Conservation (phyloP, 2,329 filamentous ascomycete genomes). For the Cercospora sp. region DNA sequence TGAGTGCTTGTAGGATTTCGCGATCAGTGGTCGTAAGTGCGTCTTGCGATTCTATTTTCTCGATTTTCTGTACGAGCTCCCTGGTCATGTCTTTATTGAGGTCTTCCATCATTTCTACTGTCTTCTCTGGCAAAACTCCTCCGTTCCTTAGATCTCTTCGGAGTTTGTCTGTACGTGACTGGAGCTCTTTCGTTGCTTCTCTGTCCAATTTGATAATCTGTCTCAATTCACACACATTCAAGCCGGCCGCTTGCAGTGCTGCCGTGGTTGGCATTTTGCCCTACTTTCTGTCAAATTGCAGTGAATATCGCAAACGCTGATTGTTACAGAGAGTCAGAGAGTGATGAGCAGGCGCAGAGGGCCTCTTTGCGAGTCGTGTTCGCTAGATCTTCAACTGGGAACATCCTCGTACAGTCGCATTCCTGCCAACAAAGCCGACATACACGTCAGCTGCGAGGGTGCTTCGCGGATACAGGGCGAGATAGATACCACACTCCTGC, state of each 20-base stretch:
- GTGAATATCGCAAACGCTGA: background rate
- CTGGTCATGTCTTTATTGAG: constrained; percentile 30
- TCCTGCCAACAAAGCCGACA: constrained; percentile 20
- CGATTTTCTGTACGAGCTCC: constrained; percentile 29
- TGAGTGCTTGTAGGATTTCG: constrained; percentile 30
- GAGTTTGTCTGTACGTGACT: constrained; percentile 26
- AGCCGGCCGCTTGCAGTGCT: constrained; percentile 20
- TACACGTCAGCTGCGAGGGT: constrained; percentile 17
- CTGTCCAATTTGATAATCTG: constrained; percentile 27
- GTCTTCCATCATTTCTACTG: constrained; percentile 23
- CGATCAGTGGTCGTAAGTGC: constrained; percentile 25
- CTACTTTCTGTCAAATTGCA: background rate
- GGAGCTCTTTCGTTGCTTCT: constrained; percentile 26
- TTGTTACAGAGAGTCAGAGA: background rate
- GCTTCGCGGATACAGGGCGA: constrained; percentile 3
- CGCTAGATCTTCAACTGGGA: constrained; percentile 1
- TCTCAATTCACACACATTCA: constrained; percentile 24
- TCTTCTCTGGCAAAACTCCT: constrained; percentile 16
- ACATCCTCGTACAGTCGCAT: constrained; percentile 19
- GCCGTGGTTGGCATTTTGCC: constrained; percentile 15
- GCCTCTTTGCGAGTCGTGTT: constrained; percentile 6
- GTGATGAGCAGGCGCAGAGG: background rate
- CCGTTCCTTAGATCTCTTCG: constrained; percentile 22
- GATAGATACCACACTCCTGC: constrained; percentile 9
- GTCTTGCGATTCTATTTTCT: constrained; percentile 27